Conservation (phyloP, 257 asterid species). For the Verbascum thapsus region DNA sequence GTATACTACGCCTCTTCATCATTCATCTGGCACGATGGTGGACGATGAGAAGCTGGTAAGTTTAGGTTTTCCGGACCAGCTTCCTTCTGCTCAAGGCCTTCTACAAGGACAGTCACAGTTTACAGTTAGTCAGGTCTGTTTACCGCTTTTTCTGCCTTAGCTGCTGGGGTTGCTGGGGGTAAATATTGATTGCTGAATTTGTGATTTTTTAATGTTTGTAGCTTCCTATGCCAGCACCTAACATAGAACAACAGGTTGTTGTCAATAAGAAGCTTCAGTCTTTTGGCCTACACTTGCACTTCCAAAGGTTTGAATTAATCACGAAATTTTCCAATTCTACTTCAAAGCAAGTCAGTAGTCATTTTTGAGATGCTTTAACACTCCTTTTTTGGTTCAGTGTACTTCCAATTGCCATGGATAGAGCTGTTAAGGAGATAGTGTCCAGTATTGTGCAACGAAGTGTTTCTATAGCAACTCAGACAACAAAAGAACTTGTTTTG, state of each 20-base stretch:
- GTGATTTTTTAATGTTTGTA: slow-evolving; percentile 36
- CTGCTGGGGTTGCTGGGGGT: slow-evolving; percentile 7
- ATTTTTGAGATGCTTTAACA: slow-evolving; percentile 2
- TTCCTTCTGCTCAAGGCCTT: slow-evolving; percentile 70
- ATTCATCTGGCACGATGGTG: slow-evolving; percentile 61
- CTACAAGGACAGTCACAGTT: slow-evolving; percentile 70
- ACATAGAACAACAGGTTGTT: slow-evolving; percentile 86
- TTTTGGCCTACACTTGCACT: slow-evolving; percentile 67
- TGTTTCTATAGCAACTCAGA: slow-evolving; percentile 95
- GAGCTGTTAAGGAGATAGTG: slow-evolving; percentile 93
- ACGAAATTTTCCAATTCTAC: slow-evolving; percentile 24
- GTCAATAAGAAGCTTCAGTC: slow-evolving; percentile 78
- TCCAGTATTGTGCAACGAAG: slow-evolving; percentile 89
- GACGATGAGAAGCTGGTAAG: slow-evolving; percentile 85
- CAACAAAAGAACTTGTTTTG: slow-evolving; percentile 92
- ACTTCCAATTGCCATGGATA: slow-evolving; percentile 90
- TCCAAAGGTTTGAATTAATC: slow-evolving; percentile 74
- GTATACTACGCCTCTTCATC: slow-evolving; percentile 73
- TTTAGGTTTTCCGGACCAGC: slow-evolving; percentile 79
- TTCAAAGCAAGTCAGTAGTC: neutral
- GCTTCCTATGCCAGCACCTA: slow-evolving; percentile 75
- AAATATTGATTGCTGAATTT: slow-evolving; percentile 24
- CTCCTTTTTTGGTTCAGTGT: slow-evolving; percentile 55
- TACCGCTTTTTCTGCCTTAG: slow-evolving; percentile 19
- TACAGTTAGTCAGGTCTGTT: slow-evolving; percentile 73